A percentile compares a stretch with the other conserved stretches of the same genome.
phyloP scores from a whole-genome alignment of 2,329 filamentous ascomycete genomes.

The Cordyceps farinosa region DNA sequence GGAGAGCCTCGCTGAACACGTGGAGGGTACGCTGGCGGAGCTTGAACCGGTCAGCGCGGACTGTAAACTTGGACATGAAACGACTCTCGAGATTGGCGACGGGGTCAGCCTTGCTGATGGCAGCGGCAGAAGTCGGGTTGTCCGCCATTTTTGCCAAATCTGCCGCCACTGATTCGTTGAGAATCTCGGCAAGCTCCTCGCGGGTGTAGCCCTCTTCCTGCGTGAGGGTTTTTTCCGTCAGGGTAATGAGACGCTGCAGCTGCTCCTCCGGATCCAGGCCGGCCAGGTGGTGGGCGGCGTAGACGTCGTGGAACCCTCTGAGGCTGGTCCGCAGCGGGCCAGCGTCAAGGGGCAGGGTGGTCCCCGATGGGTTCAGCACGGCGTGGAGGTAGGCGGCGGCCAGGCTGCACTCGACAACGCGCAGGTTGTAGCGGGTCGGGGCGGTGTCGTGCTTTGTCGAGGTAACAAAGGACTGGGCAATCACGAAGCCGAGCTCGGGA shows the following conservation, averaged over 20 bases:
- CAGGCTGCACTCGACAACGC: slow-evolving; percentile 91
- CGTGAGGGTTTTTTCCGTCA: slow-evolving; percentile 67
- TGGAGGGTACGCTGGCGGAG: slow-evolving; percentile 84
- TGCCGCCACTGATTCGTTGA: slow-evolving; percentile 60
- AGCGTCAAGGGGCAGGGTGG: slow-evolving; percentile 68
- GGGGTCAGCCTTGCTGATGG: not conserved
- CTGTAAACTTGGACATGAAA: slow-evolving; percentile 85
- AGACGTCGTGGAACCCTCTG: slow-evolving; percentile 80
- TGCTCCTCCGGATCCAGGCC: slow-evolving; percentile 56
- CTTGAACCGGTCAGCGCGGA: slow-evolving; percentile 83
- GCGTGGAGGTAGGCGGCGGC: slow-evolving; percentile 69
- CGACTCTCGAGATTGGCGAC: slow-evolving; percentile 55
- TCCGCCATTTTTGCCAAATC: slow-evolving; percentile 56
- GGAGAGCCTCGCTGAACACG: slow-evolving; percentile 83
- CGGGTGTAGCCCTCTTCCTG: slow-evolving; percentile 83
- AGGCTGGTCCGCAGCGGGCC: slow-evolving; percentile 80
- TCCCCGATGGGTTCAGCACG: slow-evolving; percentile 52
- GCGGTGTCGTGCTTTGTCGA: slow-evolving; percentile 94
- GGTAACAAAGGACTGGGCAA: slow-evolving; percentile 90
- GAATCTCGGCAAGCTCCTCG: slow-evolving; percentile 72
- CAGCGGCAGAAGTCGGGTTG: not conserved
- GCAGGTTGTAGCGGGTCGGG: slow-evolving; percentile 92
- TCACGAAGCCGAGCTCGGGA: slow-evolving; percentile 84
- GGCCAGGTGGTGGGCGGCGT: slow-evolving; percentile 43
- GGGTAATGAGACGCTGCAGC: slow-evolving; percentile 66